Evolutionary conservation across 2,329 filamentous ascomycete species (phyloP), one percentile per base, ranked within the genome.

Genomic region (Colletotrichum plurivorum): DNA sequence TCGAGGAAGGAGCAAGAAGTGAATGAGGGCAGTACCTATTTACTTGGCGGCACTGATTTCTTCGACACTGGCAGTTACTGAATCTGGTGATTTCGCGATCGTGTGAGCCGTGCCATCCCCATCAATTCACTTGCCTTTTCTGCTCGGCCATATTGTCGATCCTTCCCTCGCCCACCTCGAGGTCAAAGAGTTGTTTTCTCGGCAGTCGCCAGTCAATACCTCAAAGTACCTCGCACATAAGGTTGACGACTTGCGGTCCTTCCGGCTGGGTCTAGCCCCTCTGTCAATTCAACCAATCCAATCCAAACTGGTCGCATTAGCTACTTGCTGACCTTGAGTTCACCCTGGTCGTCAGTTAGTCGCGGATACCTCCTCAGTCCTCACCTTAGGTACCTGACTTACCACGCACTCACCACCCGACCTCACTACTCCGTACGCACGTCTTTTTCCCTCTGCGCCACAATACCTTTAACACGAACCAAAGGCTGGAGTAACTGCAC

Each of bases 141-240:
- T 52, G 18, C 31, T 39, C 27, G 52, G 52, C 31, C 52, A 51
- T 31, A 45, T 48, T 48, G 55, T 52, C 62, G 66, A 69, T 69
- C 62, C 51, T 43, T 53, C 36, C 51, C 51, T 53, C 25, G 52
- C 66, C 61, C 31, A 36, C 31, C 31, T 36, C 9, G 10, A 55
- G 58, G 49, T 39, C 31, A 52, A 41, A 45, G 52, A 36, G 31
- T 36, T 36, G 31, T 54, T 39, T 41, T 65, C 51, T 62, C 54
- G 49, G 54, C 41, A 65, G 22, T 46, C 22, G 46, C 25, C 22
- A 25, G 22, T 25, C 22, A 10, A 36, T 36, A 31, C 27, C 46
- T 57, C 41, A 43, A 16, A 43, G 41, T 15, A 36, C n/a, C 46
- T 18, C 20, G 18, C 46, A 10, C 31, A 36, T 36, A 36, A 36